These are phyloP conservation scores for Cladosporium sp. DNA, from an alignment of 2,329 filamentous ascomycete species.

Conservation along the genomic window DNA sequence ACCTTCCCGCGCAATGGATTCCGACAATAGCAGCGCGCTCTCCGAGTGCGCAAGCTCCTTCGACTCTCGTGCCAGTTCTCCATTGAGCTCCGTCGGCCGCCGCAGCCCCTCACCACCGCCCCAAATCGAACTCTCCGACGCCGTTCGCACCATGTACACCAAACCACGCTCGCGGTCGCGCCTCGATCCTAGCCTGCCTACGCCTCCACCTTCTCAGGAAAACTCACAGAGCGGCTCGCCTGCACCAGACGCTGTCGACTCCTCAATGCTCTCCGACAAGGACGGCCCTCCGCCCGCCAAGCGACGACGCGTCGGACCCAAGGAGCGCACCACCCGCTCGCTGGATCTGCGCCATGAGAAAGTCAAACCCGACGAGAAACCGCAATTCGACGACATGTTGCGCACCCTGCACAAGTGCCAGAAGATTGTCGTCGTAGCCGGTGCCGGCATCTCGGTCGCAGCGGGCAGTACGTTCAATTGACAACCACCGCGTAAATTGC, in stretches of 20 bases:
- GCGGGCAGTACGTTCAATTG: constrained; percentile 72
- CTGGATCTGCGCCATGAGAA: constrained; percentile 67
- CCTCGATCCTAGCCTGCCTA: constrained; percentile 21
- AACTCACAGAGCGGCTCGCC: constrained; percentile 51
- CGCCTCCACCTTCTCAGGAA: constrained; percentile 46
- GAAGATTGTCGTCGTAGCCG: constrained; percentile 95
- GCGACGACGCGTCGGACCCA: constrained; percentile 68
- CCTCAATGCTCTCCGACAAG: constrained; percentile 50
- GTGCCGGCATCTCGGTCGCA: constrained; percentile 94
- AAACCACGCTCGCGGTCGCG: constrained; percentile 23
- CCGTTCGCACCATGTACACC: constrained; percentile 16
- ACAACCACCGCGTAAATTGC: constrained; percentile 21
- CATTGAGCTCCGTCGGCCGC: constrained; percentile 42
- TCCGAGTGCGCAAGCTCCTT: too few relatives aligned
- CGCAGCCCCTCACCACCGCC: constrained; percentile 42
- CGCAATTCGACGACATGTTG: constrained; percentile 68
- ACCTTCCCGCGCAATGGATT: constrained; percentile 22
- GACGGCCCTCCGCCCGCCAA: constrained; percentile 73
- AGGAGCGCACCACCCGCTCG: constrained; percentile 76
- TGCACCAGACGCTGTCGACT: constrained; percentile 48
- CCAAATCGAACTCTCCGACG: constrained; percentile 24
- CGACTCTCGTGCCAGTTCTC: constrained; percentile 36
- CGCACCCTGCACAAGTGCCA: constrained; percentile 81
- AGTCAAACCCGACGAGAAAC: constrained; percentile 56
- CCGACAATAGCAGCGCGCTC: constrained; percentile 17